Evolutionary conservation across 805 yeast genomes (phyloP).

Genomic region (Kodamaea leandrae): DNA sequence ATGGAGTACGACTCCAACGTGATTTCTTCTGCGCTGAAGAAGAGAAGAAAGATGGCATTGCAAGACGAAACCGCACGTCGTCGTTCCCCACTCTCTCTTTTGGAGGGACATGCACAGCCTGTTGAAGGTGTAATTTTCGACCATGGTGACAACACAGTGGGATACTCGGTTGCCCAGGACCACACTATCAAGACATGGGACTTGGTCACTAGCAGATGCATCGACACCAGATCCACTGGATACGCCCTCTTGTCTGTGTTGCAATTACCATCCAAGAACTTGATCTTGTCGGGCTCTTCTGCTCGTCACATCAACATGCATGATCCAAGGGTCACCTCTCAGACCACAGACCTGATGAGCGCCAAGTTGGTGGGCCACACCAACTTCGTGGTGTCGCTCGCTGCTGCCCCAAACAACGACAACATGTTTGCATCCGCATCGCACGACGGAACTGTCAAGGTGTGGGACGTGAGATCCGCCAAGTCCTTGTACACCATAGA

Average conservation of each 20-base stretch:
- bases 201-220: slow-evolving; percentile 76
- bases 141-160: slow-evolving; percentile 69
- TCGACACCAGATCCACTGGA: slow-evolving; percentile 85
- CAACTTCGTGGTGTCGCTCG: slow-evolving; percentile 81
- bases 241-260: slow-evolving; percentile 77
- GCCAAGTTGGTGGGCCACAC: slow-evolving; percentile 81
- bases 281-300: slow-evolving; percentile 91
- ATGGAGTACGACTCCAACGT: slow-evolving; percentile 43
- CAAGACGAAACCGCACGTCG: slow-evolving; percentile 74
- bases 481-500: slow-evolving; percentile 77
- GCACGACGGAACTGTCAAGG: slow-evolving; percentile 93
- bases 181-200: slow-evolving; percentile 97
- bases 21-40: slow-evolving; percentile 72
- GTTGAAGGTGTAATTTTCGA: slow-evolving; percentile 85
- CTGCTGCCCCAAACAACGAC: slow-evolving; percentile 71
- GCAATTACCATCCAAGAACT: slow-evolving; percentile 61
- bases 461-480: slow-evolving; percentile 93
- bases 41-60: slow-evolving; percentile 79
- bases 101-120: slow-evolving; percentile 82
- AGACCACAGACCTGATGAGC: slow-evolving; percentile 55
- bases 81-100: slow-evolving; percentile 73
- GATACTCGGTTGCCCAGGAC: slow-evolving; percentile 92
- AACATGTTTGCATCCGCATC: slow-evolving; percentile 86
- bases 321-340: slow-evolving; percentile 73
- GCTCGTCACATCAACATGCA: slow-evolving; percentile 96